Percentiles rank a stretch among this genome's conserved stretches.
These are phyloP conservation scores for Clonostachys chloroleuca DNA, from an alignment of 2,329 filamentous ascomycete species.

Conservation along the genomic window DNA sequence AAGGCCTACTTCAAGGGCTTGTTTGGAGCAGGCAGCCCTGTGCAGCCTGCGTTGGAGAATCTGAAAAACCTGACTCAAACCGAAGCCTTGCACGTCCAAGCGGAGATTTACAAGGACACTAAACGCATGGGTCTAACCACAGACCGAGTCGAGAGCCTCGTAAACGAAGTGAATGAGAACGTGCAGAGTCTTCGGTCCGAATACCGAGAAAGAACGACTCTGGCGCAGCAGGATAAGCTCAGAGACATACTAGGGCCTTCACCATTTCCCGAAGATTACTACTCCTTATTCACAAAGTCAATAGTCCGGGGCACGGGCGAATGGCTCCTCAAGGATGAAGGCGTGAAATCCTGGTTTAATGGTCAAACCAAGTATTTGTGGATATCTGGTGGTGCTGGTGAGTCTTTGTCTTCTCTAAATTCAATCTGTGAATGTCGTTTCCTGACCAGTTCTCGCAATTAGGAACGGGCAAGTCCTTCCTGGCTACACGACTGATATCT, in stretches of 20 bases:
- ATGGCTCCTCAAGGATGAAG: constrained; percentile 35
- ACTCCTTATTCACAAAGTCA: constrained; percentile 30
- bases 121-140: constrained; percentile 26
- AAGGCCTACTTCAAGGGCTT: constrained; percentile 34
- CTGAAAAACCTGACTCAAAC: constrained; percentile 32
- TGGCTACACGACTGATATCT: constrained; percentile 36
- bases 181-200: constrained; percentile 25
- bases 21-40: constrained; percentile 29
- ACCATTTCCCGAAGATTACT: constrained; percentile 35
- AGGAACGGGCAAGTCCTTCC: constrained; percentile 38
- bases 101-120: constrained; percentile 34
- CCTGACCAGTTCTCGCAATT: constrained; percentile 7
- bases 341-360: constrained; percentile 30
- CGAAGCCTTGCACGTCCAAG: constrained; percentile 35
- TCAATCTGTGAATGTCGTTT: neutral
- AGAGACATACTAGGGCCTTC: constrained; percentile 34
- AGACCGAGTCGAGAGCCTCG: constrained; percentile 24
- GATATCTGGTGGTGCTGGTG: constrained; percentile 33
- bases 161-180: constrained; percentile 25
- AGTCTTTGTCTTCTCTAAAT: constrained; percentile 12
- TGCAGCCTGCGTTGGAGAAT: constrained; percentile 29
- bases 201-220: constrained; percentile 21
- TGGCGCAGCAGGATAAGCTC: constrained; percentile 26
- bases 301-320: constrained; percentile 36
- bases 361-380: constrained; percentile 33